Conservation (phyloP, 805 yeast species). For the Candida taoyuanica region DNA sequence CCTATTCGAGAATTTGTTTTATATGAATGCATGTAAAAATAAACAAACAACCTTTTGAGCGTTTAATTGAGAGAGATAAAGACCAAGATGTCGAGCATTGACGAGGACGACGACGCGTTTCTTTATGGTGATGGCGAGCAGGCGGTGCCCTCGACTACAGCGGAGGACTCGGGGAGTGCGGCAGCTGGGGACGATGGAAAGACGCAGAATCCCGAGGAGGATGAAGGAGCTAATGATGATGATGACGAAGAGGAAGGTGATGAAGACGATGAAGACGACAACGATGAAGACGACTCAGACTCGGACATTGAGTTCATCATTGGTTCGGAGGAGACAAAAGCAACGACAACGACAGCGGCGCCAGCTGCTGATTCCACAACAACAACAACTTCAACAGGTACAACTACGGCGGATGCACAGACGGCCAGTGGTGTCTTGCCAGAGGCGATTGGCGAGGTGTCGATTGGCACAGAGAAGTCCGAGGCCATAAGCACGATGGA, state of each 20-base stretch:
- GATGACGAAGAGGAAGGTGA: constrained; percentile 23
- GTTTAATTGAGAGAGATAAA: not conserved
- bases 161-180: constrained; percentile 2
- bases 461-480: constrained; percentile 28
- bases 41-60: not conserved
- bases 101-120: constrained; percentile 67
- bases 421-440: constrained; percentile 22
- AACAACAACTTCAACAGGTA: constrained; percentile 22
- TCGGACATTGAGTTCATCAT: constrained; percentile 84
- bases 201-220: constrained; percentile 25
- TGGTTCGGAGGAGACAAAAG: constrained; percentile 35
- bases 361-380: constrained; percentile 12
- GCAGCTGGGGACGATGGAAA: constrained; percentile 6
- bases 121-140: constrained; percentile 26
- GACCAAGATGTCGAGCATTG: constrained; percentile 22
- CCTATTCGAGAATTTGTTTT: not conserved
- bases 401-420: constrained; percentile 27
- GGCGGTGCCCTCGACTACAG: not conserved
- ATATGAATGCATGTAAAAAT: not conserved
- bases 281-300: constrained; percentile 41
- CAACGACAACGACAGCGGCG: constrained; percentile 15
- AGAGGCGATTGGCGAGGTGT: constrained; percentile 31
- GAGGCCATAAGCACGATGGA: constrained; percentile 30
- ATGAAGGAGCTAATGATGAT: constrained; percentile 10
- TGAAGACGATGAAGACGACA: constrained; percentile 31